Conservation (phyloP, 108 stramenopile genomes). For the Pseudonitzschia multistriata region DNA sequence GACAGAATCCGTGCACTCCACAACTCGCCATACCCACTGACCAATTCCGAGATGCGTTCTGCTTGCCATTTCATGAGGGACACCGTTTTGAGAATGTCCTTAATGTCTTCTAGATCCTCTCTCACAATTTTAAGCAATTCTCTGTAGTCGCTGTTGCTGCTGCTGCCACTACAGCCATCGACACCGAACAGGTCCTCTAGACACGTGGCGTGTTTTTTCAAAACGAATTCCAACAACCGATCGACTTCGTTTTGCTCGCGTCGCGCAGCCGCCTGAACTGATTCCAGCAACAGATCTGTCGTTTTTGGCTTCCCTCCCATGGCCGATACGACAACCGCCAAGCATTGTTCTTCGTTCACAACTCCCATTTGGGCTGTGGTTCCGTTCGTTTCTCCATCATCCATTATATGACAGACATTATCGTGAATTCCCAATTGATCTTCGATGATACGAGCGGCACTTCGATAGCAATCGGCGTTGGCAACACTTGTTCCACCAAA, state of each 20-base stretch:
- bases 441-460: conserved; percentile 52
- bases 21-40: conserved; percentile 84
- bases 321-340: conserved; percentile 81
- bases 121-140: conserved; percentile 44
- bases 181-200: conserved; percentile 37
- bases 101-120: conserved; percentile 64
- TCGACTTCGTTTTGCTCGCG: conserved; percentile 48
- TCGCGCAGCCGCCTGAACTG: conserved; percentile 57
- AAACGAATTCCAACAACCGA: conserved; percentile 25
- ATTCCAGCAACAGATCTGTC: conserved; percentile 81
- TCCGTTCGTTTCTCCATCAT: conserved; percentile 36
- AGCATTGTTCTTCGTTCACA: conserved; percentile 1
- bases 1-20: conserved; percentile 83
- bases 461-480: conserved; percentile 53
- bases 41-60: conserved; percentile 56
- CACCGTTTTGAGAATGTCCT: conserved; percentile 81
- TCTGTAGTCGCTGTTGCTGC: conserved; percentile 14
- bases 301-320: conserved; percentile 93
- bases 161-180: conserved; percentile 18
- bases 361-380: conserved; percentile 37
- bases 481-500: conserved; percentile 78
- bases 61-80: conserved; percentile 79
- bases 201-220: conserved; percentile 52
- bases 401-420: background rate
- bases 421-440: conserved; percentile 43